Percentiles rank a stretch among this genome's conserved stretches.
phyloP scores from a whole-genome alignment of 768 basidiomycete genomes.

The Termitomyces sp. region DNA sequence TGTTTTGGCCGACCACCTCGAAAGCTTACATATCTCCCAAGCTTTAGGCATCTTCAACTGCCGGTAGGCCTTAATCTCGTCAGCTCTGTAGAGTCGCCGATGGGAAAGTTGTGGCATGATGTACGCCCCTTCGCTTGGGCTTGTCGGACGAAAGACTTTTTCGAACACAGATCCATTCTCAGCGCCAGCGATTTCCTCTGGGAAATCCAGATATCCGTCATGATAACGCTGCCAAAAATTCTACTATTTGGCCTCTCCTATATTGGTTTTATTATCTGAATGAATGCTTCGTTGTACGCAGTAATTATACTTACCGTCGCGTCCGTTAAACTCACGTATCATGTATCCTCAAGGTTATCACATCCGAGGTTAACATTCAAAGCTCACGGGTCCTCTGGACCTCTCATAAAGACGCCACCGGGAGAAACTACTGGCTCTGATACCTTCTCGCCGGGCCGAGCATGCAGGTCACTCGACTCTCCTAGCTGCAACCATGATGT shows the following conservation, averaged over 20 bases:
- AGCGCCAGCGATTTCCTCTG: background rate
- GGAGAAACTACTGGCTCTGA: background rate
- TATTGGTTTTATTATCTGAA: background rate
- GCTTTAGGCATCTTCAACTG: background rate
- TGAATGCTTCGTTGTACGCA: background rate
- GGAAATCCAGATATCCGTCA: background rate
- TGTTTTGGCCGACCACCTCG: background rate
- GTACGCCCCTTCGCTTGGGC: background rate
- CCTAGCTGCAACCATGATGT: background rate
- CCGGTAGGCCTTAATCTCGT: background rate
- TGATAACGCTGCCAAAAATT: background rate
- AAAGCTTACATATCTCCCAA: background rate
- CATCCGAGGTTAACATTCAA: background rate
- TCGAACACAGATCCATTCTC: slow-evolving; percentile 14
- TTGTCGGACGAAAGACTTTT: background rate
- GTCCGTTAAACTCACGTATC: background rate
- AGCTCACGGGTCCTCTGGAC: background rate
- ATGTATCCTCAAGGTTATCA: background rate
- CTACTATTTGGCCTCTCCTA: background rate
- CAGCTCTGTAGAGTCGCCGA: background rate
- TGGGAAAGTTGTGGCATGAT: background rate
- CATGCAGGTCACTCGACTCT: background rate
- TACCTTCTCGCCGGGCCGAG: background rate
- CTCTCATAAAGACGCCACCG: background rate
- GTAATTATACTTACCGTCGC: background rate